A percentile compares a stretch with the other conserved stretches of the same genome.
Conservation (phyloP, 257 asterid genomes). For the Vinca minor region DNA sequence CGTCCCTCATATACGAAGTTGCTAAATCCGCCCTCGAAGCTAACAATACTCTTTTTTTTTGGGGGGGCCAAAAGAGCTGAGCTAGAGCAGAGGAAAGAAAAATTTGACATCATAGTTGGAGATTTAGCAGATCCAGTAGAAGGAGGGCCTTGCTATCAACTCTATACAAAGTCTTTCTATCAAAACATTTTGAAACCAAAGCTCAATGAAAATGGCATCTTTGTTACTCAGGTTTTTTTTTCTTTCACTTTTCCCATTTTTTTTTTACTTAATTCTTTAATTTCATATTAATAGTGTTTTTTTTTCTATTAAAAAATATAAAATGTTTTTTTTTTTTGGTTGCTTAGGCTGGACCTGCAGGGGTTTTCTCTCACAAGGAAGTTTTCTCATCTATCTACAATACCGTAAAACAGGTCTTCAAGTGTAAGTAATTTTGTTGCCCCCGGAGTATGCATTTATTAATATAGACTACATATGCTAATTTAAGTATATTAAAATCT, state of each 20-base stretch:
- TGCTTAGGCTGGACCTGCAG: conserved; percentile 90
- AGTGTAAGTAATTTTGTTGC: conserved; percentile 38
- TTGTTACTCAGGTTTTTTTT: conserved; percentile 76
- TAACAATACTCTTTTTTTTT: not conserved
- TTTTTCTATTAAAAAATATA: not conserved
- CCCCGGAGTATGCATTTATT: too few species aligned
- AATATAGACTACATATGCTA: too few species aligned
- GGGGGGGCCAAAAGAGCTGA: conserved; percentile 45
- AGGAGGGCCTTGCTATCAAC: conserved; percentile 97
- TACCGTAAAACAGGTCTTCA: conserved; percentile 86
- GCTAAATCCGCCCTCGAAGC: too few species aligned
- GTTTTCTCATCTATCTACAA: conserved; percentile 91
- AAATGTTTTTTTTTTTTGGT: not conserved
- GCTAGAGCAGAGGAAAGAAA: conserved; percentile 64
- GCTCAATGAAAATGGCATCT: conserved; percentile 64
- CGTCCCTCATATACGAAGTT: too few species aligned
- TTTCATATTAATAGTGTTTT: not conserved
- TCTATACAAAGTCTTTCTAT: conserved; percentile 79
- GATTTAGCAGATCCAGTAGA: conserved; percentile 96
- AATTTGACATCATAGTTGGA: conserved; percentile 78
- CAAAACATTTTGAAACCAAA: conserved; percentile 72
- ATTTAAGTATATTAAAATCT: too few species aligned
- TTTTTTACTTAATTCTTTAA: too few species aligned
- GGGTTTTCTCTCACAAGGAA: conserved; percentile 81
- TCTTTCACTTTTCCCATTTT: not conserved